Base-by-base conservation (phyloP, 208 protist species). In the Kentomonas sorsogonicus region DNA sequence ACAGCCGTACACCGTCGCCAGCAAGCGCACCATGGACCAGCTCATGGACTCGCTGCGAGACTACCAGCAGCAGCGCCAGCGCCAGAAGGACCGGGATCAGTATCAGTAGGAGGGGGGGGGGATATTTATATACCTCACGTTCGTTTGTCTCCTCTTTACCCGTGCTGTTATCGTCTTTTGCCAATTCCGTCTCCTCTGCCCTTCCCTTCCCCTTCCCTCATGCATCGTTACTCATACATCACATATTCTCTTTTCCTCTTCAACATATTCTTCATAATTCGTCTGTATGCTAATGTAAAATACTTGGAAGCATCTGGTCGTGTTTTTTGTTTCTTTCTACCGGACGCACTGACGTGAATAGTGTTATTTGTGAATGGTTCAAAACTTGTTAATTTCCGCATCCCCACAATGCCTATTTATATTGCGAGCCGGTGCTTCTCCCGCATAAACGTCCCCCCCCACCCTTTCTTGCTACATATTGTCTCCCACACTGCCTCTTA, bases 31-130 rank as follows among this genome's bases (percentile, higher is more conserved):
- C 25, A 77, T 94, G 68, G 74, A 88, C 41, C 68, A 76, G 43
- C 69, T 94, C 2, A 91, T 89, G 83, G 66, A 77, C 53, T 91
- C 80, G 6, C 61, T 94, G 58, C 59, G 79, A 2, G 77, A 83
- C 11, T 91, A 91, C 58, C 78, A 91, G 45, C 78, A 84, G 56
- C 59, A 83, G 54, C 66, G 63, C 20, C 66, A 88, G 54, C 65
- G 75, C 23, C 68, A 70, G 60, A 74, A 71, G 53, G 52, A 78
- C 22, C 9, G 50, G 54, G 4, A 27, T 36, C 15, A 40, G 23
- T 30, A 25, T 15, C 53, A 2, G 44, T 60, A 46, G 15, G 10
- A 40, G 9, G 9, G 41, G 11, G 5, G 33, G 11, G 7, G 33
- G 7, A 11, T 36, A 11, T 15, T 36, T 5, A 10, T 31, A 16